Conservation (phyloP, 306 rosid species). For the Lathyrus oleraceus region DNA sequence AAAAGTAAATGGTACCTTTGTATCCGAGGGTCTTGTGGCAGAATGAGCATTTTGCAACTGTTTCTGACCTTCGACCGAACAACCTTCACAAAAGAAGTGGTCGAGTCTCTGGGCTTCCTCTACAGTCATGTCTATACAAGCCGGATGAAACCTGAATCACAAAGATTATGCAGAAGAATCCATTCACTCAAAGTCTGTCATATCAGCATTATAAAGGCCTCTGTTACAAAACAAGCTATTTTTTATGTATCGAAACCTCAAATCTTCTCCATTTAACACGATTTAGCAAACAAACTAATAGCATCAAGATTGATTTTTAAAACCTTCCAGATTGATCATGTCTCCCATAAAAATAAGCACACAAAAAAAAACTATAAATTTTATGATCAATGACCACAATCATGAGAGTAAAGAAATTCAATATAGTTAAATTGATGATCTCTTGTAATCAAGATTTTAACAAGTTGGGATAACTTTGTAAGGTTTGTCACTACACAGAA, state of each 20-base stretch:
- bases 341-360: conserved; percentile 13
- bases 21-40: conserved; percentile 64
- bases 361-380: neutral
- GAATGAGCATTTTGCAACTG: conserved; percentile 81
- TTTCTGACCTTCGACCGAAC: conserved; percentile 89
- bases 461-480: conserved; percentile 10
- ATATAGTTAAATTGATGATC: conserved; percentile 1
- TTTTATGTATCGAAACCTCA: neutral
- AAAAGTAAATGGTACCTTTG: conserved; percentile 61
- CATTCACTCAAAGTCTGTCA: conserved; percentile 32
- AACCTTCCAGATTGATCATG: conserved; percentile 26
- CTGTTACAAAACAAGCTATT: conserved; percentile 26
- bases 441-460: conserved; percentile 12
- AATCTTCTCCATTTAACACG: neutral
- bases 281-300: no score
- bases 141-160: conserved; percentile 98
- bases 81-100: conserved; percentile 86
- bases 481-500: conserved; percentile 26
- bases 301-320: conserved; percentile 16
- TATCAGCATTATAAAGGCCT: conserved; percentile 6
- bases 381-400: conserved; percentile 8
- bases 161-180: conserved; percentile 46
- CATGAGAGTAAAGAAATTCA: neutral
- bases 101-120: conserved; percentile 94
- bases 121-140: conserved; percentile 95